Base-by-base conservation (phyloP, 1,139 yeast genomes). In the Candida sp. region DNA sequence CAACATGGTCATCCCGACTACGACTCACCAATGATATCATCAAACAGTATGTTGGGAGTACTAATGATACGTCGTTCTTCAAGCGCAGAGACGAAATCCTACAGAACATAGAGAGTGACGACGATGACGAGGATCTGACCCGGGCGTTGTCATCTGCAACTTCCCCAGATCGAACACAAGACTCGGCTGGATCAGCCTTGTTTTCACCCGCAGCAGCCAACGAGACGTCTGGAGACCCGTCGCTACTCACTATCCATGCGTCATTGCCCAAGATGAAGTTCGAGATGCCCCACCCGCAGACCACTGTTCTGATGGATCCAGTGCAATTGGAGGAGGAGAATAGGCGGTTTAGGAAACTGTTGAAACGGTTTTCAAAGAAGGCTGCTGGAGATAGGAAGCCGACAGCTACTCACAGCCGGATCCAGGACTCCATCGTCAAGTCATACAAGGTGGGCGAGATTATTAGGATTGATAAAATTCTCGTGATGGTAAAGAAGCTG, bases 401-500 rank as follows among this genome's bases (percentile, higher is more conserved):
- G 23, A 58, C 51, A 28, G 68, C 70, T 1, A 55, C 51, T 25
- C 60, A 66, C 22, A 55, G 52, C 33, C 60, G 56, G 44, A 39
- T 75, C 3, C 60, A 63, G 43, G 55, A 56, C 7, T 57, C 61
- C 2, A 53, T 74, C 9, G 59, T 74, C 50, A 62, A 57, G 27
- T 58, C 56, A 5, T 80, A 68, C 50, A 61, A 68, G 25, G 71
- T 69, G 1, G 96, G 96, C 1, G 89, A 87, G 51, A 75, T 88
- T 5, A 72, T 91, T 7, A 80, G 85, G 53, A 70, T 81, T 54
- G 93, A 87, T 53, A 83, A 80, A 58, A 82, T 88, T 79, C 73
- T 91, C 33, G 88, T 89, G 0, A 63, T 85, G 67, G 80, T 86
- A 12, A 86, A 80, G 63, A 42, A 49, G 35, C 22, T 32, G 23